A percentile compares a stretch with the other conserved stretches of the same genome.
phyloP scores from a whole-genome alignment of 768 basidiomycete genomes.

The Solioccasus polychromus region DNA sequence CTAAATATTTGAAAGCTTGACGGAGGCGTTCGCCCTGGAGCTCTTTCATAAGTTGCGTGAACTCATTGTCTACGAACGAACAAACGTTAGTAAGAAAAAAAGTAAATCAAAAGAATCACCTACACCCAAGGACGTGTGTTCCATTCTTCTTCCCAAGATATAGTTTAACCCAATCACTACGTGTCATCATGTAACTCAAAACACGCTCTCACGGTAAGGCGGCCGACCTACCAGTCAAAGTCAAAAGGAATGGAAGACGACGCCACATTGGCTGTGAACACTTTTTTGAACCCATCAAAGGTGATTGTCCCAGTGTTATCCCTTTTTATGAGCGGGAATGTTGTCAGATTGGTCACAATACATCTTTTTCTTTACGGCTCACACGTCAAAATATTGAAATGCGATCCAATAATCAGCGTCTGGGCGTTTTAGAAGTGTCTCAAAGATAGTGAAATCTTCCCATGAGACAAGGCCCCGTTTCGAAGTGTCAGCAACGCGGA shows the following conservation, averaged over 20 bases:
- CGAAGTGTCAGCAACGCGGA: slow-evolving; percentile 81
- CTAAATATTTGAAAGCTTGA: slow-evolving; percentile 92
- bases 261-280: slow-evolving; percentile 78
- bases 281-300: slow-evolving; percentile 92
- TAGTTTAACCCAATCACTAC: slow-evolving; percentile 91
- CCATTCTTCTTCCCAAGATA: slow-evolving; percentile 94
- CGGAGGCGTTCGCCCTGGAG: slow-evolving; percentile 96
- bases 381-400: slow-evolving; percentile 96
- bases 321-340: slow-evolving; percentile 37
- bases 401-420: slow-evolving; percentile 98
- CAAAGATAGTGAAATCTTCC: slow-evolving; percentile 96
- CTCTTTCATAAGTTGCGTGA: slow-evolving; percentile 98
- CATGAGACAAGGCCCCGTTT: slow-evolving; percentile 79
- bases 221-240: slow-evolving; percentile 72
- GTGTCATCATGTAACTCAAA: slow-evolving; percentile 6
- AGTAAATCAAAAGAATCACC: slow-evolving; percentile 27
- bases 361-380: slow-evolving; percentile 34
- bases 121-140: slow-evolving; percentile 88
- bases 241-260: slow-evolving; percentile 88
- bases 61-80: slow-evolving; percentile 73
- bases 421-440: slow-evolving; percentile 88
- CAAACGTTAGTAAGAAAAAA: slow-evolving; percentile 6
- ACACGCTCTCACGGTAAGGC: not conserved
- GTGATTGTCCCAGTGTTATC: slow-evolving; percentile 91
- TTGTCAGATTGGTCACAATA: slow-evolving; percentile 2